Evolutionary conservation across 140 eudicot species (phyloP).

Genomic region (Flaveria floridana): DNA sequence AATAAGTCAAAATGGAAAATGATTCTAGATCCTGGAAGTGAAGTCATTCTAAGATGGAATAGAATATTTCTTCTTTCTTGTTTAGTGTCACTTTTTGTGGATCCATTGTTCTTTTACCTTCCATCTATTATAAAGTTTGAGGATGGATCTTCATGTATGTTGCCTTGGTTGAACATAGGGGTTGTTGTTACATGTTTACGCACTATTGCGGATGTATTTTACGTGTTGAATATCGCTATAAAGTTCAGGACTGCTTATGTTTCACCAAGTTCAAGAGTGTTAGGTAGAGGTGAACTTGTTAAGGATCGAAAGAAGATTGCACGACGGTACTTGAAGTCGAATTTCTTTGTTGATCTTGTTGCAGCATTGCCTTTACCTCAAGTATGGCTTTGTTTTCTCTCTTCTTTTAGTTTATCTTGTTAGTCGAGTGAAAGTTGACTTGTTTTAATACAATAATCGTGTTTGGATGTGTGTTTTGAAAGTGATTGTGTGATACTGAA

Average conservation of each 20-base stretch:
- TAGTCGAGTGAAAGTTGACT: not conserved
- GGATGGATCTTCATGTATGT: constrained; percentile 51
- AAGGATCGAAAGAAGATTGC: constrained; percentile 63
- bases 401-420: not conserved
- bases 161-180: constrained; percentile 55
- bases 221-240: constrained; percentile 53
- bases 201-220: constrained; percentile 73
- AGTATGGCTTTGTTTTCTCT: constrained; percentile 40
- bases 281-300: constrained; percentile 93
- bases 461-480: not conserved
- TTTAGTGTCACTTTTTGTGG: constrained; percentile 76
- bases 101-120: constrained; percentile 81
- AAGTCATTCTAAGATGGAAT: constrained; percentile 64
- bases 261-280: constrained; percentile 73
- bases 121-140: constrained; percentile 44
- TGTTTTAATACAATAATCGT: not conserved
- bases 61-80: constrained; percentile 62
- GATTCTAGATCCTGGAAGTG: constrained; percentile 83
- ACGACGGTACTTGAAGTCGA: constrained; percentile 59
- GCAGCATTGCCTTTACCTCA: constrained; percentile 98
- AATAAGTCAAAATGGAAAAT: constrained; percentile 34
- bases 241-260: constrained; percentile 84
- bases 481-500: not conserved
- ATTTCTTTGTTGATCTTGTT: constrained; percentile 64
- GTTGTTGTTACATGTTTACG: constrained; percentile 63